phyloP scores from a whole-genome alignment of 2,329 filamentous ascomycete genomes.

The Alternaria burnsii region DNA sequence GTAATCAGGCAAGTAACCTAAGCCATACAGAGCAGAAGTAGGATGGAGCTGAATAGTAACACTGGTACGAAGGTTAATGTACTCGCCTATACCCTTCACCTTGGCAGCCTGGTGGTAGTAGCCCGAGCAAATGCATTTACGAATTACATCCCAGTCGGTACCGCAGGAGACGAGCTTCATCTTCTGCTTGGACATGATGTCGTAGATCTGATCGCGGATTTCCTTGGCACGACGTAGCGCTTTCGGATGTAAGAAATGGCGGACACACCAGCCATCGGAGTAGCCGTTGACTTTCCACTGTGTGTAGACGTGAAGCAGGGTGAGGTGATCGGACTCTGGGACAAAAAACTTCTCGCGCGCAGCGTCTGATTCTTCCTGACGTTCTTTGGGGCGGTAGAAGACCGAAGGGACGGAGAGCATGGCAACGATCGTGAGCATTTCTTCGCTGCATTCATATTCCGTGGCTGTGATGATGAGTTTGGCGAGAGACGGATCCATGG shows the following conservation, averaged over 20 bases:
- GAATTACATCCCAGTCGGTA: constrained; percentile 95
- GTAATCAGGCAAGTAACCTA: constrained; percentile 94
- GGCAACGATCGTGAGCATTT: constrained; percentile 97
- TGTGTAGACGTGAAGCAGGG: constrained; percentile 91
- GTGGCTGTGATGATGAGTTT: constrained; percentile 93
- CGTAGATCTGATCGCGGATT: constrained; percentile 89
- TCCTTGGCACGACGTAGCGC: constrained; percentile 90
- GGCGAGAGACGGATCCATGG: constrained; percentile 95
- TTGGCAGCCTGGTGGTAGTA: constrained; percentile 98
- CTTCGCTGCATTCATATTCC: constrained; percentile 91
- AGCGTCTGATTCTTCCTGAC: constrained; percentile 93
- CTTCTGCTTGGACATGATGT: constrained; percentile 94
- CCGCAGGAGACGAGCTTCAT: constrained; percentile 89
- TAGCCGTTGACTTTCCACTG: constrained; percentile 94
- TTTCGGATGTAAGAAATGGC: constrained; percentile 96
- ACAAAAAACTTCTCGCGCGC: constrained; percentile 98
- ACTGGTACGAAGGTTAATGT: constrained; percentile 93
- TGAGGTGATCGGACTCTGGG: constrained; percentile 95
- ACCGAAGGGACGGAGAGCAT: constrained; percentile 98
- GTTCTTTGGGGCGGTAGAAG: constrained; percentile 96
- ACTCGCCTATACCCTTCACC: constrained; percentile 95
- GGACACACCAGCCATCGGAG: constrained; percentile 89
- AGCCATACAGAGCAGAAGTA: constrained; percentile 89
- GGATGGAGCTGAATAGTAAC: constrained; percentile 95
- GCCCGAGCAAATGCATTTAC: constrained; percentile 95